Percentiles rank a stretch among this genome's conserved stretches.
phyloP scores from a whole-genome alignment of 768 basidiomycete genomes.

The Infundibulicybe gibba region DNA sequence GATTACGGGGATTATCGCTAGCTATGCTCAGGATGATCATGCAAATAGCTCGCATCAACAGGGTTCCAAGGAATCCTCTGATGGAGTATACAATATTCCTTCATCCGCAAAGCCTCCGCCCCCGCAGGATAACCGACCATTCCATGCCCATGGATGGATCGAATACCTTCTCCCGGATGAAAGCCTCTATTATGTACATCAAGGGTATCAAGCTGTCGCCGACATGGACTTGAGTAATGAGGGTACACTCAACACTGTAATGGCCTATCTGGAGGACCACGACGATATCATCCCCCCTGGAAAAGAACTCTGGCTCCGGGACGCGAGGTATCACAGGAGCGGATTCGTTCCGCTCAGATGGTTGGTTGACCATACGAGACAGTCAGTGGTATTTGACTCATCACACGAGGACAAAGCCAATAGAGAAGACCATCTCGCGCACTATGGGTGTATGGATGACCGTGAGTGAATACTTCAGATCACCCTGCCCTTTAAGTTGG shows the following conservation, averaged over 20 bases:
- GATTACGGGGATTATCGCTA: too few relatives aligned
- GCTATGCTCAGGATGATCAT: too few relatives aligned
- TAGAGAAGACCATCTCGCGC: constrained; percentile 9
- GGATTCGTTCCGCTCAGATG: constrained; percentile 35
- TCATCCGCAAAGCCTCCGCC: too few relatives aligned
- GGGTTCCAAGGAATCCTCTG: too few relatives aligned
- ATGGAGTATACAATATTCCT: too few relatives aligned
- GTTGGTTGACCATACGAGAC: constrained; percentile 66
- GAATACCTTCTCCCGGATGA: constrained; percentile 76
- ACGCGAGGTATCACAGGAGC: constrained; percentile 26
- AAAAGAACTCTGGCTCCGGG: constrained; percentile 63
- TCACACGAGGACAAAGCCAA: too few relatives aligned
- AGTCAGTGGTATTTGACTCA: constrained; percentile 43
- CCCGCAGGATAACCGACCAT: too few relatives aligned
- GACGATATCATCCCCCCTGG: constrained; percentile 22
- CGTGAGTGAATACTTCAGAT: too few relatives aligned
- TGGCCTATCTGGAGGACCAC: constrained; percentile 38
- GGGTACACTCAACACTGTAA: constrained; percentile 45
- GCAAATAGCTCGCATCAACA: too few relatives aligned
- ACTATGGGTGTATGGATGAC: constrained; percentile 32
- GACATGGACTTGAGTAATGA: constrained; percentile 63
- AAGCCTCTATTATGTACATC: constrained; percentile 66
- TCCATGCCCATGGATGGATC: constrained; percentile 66
- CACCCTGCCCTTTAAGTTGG: background rate
- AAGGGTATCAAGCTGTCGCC: constrained; percentile 57